A percentile compares a stretch with the other conserved stretches of the same genome.
Conservation (phyloP, 2,329 filamentous ascomycete species). For the Pseudogymnoascus sp. region DNA sequence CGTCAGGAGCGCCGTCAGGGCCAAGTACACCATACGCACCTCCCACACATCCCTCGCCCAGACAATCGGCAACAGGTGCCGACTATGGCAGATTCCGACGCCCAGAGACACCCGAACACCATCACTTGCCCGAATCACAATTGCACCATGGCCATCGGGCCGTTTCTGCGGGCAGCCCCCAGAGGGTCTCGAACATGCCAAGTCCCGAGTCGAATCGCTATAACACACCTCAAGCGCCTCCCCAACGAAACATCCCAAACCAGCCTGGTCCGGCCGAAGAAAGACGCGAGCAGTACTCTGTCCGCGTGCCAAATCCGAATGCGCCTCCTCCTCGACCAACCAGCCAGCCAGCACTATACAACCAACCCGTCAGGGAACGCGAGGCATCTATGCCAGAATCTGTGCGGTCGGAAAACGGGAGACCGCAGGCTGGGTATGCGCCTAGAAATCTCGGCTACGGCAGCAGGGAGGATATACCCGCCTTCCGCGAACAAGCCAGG, state of each 20-base stretch:
- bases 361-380: constrained; percentile 10
- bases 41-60: constrained; percentile 30
- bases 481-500: constrained; percentile 27
- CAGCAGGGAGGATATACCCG: constrained; percentile 26
- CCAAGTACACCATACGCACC: constrained; percentile 31
- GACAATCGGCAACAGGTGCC: constrained; percentile 34
- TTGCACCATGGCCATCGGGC: constrained; percentile 30
- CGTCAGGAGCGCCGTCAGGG: constrained; percentile 22
- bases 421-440: neutral
- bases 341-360: constrained; percentile 26
- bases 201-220: constrained; percentile 52
- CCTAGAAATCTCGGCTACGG: constrained; percentile 19
- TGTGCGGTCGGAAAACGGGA: neutral
- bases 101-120: constrained; percentile 65
- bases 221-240: constrained; percentile 49
- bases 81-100: constrained; percentile 57
- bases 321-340: constrained; percentile 24
- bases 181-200: constrained; percentile 35
- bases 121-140: constrained; percentile 43
- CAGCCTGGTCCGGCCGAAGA: constrained; percentile 34
- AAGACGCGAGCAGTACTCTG: constrained; percentile 28
- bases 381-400: constrained; percentile 3
- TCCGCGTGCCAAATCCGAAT: constrained; percentile 23
- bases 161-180: constrained; percentile 27
- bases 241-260: constrained; percentile 37